A percentile compares a stretch with the other conserved stretches of the same genome.
Evolutionary conservation across 1,284 basidiomycete genomes (phyloP).

Genomic region (Cryptococcus sp.): DNA sequence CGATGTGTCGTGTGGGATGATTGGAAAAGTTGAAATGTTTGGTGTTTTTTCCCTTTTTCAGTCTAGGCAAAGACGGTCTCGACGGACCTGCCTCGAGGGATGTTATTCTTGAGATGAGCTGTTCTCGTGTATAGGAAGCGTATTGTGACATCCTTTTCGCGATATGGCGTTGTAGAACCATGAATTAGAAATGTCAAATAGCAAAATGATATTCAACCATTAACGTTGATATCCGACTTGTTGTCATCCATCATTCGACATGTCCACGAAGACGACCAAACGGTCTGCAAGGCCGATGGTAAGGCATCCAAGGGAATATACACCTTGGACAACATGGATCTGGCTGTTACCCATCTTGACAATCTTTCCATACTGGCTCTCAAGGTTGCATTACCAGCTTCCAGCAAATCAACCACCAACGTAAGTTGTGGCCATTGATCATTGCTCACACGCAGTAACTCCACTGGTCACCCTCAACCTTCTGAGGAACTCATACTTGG

Average conservation of each 20-base stretch:
- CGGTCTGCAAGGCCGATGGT: not conserved
- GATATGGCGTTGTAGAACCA: not conserved
- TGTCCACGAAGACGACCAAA: not conserved
- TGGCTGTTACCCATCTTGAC: constrained; percentile 26
- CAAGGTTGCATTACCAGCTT: constrained; percentile 33
- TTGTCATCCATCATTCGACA: not conserved
- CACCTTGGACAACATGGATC: constrained; percentile 12
- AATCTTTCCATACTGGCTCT: constrained; percentile 25
- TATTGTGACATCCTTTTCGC: constrained; percentile 9
- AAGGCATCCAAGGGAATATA: not conserved
- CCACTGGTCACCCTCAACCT: constrained; percentile 25
- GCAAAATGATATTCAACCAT: too few relatives aligned
- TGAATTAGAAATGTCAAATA: too few relatives aligned
- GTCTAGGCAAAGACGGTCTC: not conserved
- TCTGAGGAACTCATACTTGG: constrained; percentile 37
- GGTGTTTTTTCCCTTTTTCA: constrained; percentile 7
- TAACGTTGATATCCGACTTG: too few relatives aligned
- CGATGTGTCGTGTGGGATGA: constrained; percentile 78
- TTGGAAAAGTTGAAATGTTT: constrained; percentile 56
- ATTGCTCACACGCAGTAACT: constrained; percentile 18
- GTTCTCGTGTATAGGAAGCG: constrained; percentile 49
- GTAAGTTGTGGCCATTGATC: constrained; percentile 9
- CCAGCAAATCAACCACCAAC: constrained; percentile 25
- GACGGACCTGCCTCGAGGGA: constrained; percentile 51
- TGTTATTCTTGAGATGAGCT: constrained; percentile 60